Evolutionary conservation across 805 yeast genomes (phyloP), one percentile per base, ranked within the genome.

Genomic region (Metschnikowia dekortorum): DNA sequence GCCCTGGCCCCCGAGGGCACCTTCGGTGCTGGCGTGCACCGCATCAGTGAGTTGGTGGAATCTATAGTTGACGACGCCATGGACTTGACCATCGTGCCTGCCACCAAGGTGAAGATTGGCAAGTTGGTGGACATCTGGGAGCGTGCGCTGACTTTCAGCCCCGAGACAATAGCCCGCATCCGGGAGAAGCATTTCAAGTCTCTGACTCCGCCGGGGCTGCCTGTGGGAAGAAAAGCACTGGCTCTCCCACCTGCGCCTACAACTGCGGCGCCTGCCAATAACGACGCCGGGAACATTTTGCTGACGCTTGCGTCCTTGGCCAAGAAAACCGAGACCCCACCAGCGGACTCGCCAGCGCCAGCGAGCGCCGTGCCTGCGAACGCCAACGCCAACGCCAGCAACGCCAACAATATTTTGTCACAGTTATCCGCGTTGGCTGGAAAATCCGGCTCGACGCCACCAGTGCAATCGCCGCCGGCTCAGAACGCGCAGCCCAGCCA

Each of bases 51-150:
- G 54, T 69, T 84, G 55, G 80, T 90, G 55, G 85, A 82, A 60
- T 75, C 78, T 40, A 66, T 88, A 50, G 67, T 89, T 53, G 82
- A 80, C 55, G 84, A 84, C 59, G 82, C 89, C 31, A 68, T 84
- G 56, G 73, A 78, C 39, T 80, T 77, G 52, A 74, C 81, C 53
- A 69, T 76, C 39, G 65, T 64, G 52, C 49, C 87, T 76, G 63
- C 87, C 74, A 68, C 80, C 68, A 63, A 57, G 63, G 89, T 82
- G 52, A 94, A 91, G 67, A 81, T 90, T 59, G 74, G 83, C 61
- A 92, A 90, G 69, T 76, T 94, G 58, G 79, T 94, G 57, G 96
- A 89, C 55, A 91, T 94, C 61, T 94, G 99, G 99, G 88, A 83
- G 58, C 83, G 88, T 56, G 85, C 90, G 35, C 82, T 81, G 39